Evolutionary conservation across 2,329 filamentous ascomycete genomes (phyloP).

Genomic region (Aotearoamyces nothofagi): DNA sequence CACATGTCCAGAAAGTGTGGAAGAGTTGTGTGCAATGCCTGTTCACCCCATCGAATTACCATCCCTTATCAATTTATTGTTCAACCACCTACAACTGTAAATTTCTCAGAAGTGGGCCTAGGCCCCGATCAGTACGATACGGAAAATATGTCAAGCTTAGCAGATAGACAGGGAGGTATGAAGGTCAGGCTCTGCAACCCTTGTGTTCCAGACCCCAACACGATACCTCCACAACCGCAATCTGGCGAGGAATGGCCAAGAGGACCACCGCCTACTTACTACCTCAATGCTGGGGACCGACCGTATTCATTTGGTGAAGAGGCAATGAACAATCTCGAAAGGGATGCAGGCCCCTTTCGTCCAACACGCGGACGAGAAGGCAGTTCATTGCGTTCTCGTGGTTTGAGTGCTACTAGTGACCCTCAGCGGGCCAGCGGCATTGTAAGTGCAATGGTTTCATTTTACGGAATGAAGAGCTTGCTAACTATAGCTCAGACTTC

Average conservation of each 20-base stretch:
- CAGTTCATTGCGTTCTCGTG: background rate
- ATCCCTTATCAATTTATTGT: conserved; percentile 92
- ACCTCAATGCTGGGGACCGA: conserved; percentile 3
- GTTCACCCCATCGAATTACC: conserved; percentile 87
- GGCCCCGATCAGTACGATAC: too few relatives aligned
- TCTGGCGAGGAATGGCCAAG: conserved; percentile 5
- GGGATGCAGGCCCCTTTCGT: conserved; percentile 4
- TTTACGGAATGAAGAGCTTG: too few relatives aligned
- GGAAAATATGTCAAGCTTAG: too few relatives aligned
- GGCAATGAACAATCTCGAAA: conserved; percentile 4
- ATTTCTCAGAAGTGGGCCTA: background rate
- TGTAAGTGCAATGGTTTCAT: too few relatives aligned
- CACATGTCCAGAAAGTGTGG: conserved; percentile 59
- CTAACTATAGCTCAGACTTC: too few relatives aligned
- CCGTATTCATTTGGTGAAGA: conserved; percentile 5
- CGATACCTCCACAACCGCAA: conserved; percentile 29
- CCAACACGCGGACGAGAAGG: background rate
- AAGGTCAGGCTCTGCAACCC: conserved; percentile 59
- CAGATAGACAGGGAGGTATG: conserved; percentile 39
- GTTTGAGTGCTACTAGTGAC: background rate
- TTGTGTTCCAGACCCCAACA: conserved; percentile 56
- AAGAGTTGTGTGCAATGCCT: conserved; percentile 75
- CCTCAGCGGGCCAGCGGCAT: too few relatives aligned
- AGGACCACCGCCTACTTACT: conserved; percentile 2
- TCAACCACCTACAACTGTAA: conserved; percentile 38